Evolutionary conservation across 345 rosid genomes (phyloP), one percentile per base, ranked within the genome.

Genomic region (Mallotus nudiflorus): DNA sequence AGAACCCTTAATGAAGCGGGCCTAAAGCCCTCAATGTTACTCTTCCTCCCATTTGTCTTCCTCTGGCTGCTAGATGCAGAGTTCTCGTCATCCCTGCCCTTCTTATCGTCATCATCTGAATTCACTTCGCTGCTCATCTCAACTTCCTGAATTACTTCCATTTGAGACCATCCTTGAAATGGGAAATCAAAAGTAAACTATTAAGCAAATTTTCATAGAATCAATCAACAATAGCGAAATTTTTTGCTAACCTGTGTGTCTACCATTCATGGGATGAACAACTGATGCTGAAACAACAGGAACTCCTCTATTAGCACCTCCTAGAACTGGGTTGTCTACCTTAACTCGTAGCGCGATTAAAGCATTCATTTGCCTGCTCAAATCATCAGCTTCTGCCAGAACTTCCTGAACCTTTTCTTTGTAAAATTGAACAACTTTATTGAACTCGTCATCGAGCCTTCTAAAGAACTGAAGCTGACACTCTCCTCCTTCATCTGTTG

Each of bases 321-420:
- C 8, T 25, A 73, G 9, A 78, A 35, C 12, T 54, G 91, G 92
- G 69, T 80, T 71, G 44, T 91, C 89, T 44, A 91, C 85, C 62
- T 83, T 91, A 46, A 91, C 73, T 69, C 97, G 63, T 12, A 91
- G 81, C 64, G 93, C 97, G 58, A 89, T 89, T 77, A 91, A 78
- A 63, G 86, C 95, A 80, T 87, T 74, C 85, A 91, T 83, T 73
- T 91, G 97, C 60, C 81, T 86, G 33, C 87, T 89, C 76, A 91
- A 72, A 72, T 82, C 88, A 60, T 89, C 90, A 0, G 93, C 97
- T 73, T 91, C 97, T 1, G 42, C 77, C 79, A 83, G 67, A 9
- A 79, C 85, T 75, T 77, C 81, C 55, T 83, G 75, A 28, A 89
- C 86, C 15, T 89, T 86, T 15, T 70, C 71, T 75, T 69, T 81